phyloP scores from a whole-genome alignment of 2,329 filamentous ascomycete species.

The Aspergillus japonicus region DNA sequence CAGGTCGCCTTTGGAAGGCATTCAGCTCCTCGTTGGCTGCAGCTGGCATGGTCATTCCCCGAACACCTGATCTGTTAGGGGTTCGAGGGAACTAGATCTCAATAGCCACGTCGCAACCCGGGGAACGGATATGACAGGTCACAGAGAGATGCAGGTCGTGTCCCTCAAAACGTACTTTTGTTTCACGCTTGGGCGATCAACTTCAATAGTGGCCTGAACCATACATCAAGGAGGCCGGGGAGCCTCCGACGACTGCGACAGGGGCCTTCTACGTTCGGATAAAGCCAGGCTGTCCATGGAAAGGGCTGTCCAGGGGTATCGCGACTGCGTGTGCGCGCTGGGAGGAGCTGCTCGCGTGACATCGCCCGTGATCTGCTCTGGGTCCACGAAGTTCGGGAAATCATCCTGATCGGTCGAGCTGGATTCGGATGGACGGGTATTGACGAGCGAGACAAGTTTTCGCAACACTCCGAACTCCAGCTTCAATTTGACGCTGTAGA shows the following conservation, averaged over 20 bases:
- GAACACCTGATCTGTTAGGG: not conserved
- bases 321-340: constrained; percentile 11
- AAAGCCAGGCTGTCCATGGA: constrained; percentile 32
- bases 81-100: not conserved
- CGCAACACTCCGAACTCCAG: constrained; percentile 50
- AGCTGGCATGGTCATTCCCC: not conserved
- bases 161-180: not conserved
- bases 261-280: constrained; percentile 25
- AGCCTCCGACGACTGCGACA: constrained; percentile 18
- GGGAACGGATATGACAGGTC: not conserved
- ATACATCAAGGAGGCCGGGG: constrained; percentile 19
- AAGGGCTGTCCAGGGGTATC: constrained; percentile 24
- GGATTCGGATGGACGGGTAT: constrained; percentile 29
- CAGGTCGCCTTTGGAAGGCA: not conserved
- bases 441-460: constrained; percentile 44
- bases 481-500: constrained; percentile 52
- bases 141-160: not conserved
- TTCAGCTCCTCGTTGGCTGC: not conserved
- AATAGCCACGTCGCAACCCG: not conserved
- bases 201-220: not conserved
- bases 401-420: constrained; percentile 35
- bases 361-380: constrained; percentile 39
- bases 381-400: constrained; percentile 43
- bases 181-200: not conserved
- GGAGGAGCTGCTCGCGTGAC: constrained; percentile 36